Evolutionary conservation across 345 rosid genomes (phyloP).

Genomic region (Euphorbia peplus): DNA sequence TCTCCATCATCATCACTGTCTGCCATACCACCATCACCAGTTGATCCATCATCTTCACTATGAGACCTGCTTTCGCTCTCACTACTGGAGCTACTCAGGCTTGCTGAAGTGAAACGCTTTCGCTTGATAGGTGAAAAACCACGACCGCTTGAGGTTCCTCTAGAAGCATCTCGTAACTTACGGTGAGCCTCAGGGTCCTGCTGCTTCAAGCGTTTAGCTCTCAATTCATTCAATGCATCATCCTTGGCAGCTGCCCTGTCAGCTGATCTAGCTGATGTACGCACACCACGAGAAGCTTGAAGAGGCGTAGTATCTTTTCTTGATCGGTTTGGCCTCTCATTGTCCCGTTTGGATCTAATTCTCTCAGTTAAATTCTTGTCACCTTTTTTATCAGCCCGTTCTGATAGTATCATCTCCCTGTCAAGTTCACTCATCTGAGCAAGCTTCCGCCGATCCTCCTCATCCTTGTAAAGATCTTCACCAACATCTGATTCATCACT

Average conservation of each 20-base stretch:
- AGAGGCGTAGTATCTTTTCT: slow-evolving; percentile 65
- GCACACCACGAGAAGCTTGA: slow-evolving; percentile 61
- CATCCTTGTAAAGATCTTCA: slow-evolving; percentile 85
- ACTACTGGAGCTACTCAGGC: slow-evolving; percentile 82
- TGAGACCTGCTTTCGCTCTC: slow-evolving; percentile 79
- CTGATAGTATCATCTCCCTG: slow-evolving; percentile 86
- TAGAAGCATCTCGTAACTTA: slow-evolving; percentile 70
- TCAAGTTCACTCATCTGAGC: slow-evolving; percentile 80
- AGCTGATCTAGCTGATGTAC: slow-evolving; percentile 86
- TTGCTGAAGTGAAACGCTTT: slow-evolving; percentile 53
- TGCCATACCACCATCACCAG: slow-evolving; percentile 75
- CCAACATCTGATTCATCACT: slow-evolving; percentile 89
- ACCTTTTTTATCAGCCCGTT: slow-evolving; percentile 87
- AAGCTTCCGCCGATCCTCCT: slow-evolving; percentile 71
- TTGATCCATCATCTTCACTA: slow-evolving; percentile 84
- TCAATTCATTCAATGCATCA: slow-evolving; percentile 80
- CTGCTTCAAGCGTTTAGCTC: slow-evolving; percentile 89
- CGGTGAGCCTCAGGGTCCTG: slow-evolving; percentile 86
- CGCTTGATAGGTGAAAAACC: slow-evolving; percentile 67
- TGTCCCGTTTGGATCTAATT: slow-evolving; percentile 70
- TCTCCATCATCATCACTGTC: slow-evolving; percentile 92
- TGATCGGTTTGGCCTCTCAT: slow-evolving; percentile 53
- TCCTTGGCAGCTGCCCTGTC: slow-evolving; percentile 95
- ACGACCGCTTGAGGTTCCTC: slow-evolving; percentile 56
- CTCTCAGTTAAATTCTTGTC: slow-evolving; percentile 85